Percentiles rank a stretch among this genome's conserved stretches.
Conservation (phyloP, 2,329 filamentous ascomycete species). For the Pseudocercospora eumusae region DNA sequence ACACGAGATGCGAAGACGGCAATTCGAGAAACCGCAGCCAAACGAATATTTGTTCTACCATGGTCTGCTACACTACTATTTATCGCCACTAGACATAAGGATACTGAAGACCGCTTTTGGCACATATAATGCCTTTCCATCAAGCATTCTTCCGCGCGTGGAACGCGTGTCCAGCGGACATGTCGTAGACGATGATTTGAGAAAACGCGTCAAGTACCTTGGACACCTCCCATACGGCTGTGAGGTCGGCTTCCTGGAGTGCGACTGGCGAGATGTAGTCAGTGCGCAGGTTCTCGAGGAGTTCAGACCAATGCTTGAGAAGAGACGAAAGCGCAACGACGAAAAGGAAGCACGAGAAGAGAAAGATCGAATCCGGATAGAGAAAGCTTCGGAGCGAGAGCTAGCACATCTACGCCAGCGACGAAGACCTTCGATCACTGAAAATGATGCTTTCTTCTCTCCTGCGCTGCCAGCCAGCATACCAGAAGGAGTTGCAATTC, state of each 20-base stretch:
- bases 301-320: conserved; percentile 76
- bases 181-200: conserved; percentile 79
- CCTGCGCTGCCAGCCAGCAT: conserved; percentile 33
- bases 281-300: conserved; percentile 70
- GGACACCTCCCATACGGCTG: conserved; percentile 86
- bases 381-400: conserved; percentile 71
- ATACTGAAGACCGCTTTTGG: conserved; percentile 89
- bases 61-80: conserved; percentile 81
- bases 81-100: conserved; percentile 86
- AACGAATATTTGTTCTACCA: conserved; percentile 83
- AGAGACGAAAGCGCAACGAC: conserved; percentile 70
- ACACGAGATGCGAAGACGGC: conserved; percentile 49
- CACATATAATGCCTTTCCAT: conserved; percentile 77
- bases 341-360: conserved; percentile 88
- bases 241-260: conserved; percentile 86
- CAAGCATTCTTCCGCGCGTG: conserved; percentile 80
- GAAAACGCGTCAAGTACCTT: conserved; percentile 83
- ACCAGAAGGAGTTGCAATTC: conserved; percentile 27
- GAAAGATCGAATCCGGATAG: conserved; percentile 77
- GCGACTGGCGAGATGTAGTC: conserved; percentile 92
- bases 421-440: conserved; percentile 55
- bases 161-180: conserved; percentile 88
- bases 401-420: conserved; percentile 67
- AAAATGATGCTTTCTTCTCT: conserved; percentile 42
- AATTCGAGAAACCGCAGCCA: conserved; percentile 48